These are phyloP conservation scores for Aspergillus candidus DNA, from an alignment of 2,329 filamentous ascomycete species.

Conservation along the genomic window DNA sequence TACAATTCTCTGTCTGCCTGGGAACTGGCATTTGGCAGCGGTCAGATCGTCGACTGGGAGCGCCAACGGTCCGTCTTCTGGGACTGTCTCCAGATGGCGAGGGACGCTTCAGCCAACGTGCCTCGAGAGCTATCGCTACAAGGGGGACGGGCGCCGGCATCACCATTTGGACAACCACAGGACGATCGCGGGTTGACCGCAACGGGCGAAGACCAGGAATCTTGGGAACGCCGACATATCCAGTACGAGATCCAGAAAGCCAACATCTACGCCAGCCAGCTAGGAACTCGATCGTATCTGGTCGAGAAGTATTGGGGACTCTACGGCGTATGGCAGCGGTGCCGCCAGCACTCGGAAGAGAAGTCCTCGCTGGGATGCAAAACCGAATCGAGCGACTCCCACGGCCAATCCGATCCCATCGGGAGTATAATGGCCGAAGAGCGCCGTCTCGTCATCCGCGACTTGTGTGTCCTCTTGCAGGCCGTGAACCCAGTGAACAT, in stretches of 20 bases:
- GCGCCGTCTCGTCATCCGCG: conserved; percentile 73
- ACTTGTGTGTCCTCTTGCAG: conserved; percentile 66
- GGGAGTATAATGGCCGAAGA: conserved; percentile 65
- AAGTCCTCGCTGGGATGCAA: conserved; percentile 8
- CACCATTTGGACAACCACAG: conserved; percentile 18
- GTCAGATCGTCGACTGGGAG: conserved; percentile 67
- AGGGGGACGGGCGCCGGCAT: conserved; percentile 22
- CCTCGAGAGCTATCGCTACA: conserved; percentile 63
- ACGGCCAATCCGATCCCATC: conserved; percentile 45
- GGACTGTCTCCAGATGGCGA: conserved; percentile 64
- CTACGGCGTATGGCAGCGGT: conserved; percentile 54
- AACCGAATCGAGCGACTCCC: conserved; percentile 23
- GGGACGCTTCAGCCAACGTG: conserved; percentile 60
- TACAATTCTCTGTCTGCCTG: conserved; percentile 74
- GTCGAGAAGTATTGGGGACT: conserved; percentile 81
- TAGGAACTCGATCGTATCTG: conserved; percentile 75
- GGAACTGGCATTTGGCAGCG: conserved; percentile 75
- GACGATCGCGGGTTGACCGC: conserved; percentile 45
- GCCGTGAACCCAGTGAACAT: conserved; percentile 80
- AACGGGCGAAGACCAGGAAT: conserved; percentile 35
- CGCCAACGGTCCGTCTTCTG: conserved; percentile 69
- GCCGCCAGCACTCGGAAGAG: conserved; percentile 14
- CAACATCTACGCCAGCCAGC: conserved; percentile 76
- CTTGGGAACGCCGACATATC: conserved; percentile 37
- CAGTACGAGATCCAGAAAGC: conserved; percentile 90